Percentiles rank a stretch among this genome's conserved stretches.
Conservation (phyloP, 805 yeast species). For the Nakazawaea laoshanensis region DNA sequence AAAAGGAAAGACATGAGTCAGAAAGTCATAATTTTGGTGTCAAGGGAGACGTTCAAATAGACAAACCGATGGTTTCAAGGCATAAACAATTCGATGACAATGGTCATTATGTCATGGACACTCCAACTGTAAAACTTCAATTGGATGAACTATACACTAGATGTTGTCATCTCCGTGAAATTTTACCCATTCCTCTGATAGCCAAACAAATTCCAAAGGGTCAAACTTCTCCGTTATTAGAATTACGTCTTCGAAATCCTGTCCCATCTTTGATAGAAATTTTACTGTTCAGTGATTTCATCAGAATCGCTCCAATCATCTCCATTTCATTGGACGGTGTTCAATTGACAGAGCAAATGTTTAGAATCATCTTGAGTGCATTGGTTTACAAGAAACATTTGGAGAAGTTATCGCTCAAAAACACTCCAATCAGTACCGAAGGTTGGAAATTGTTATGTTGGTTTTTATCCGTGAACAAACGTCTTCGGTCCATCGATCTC, state of each 20-base stretch:
- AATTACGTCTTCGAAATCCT: slow-evolving; percentile 74
- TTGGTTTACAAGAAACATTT: slow-evolving; percentile 56
- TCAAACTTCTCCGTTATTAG: slow-evolving; percentile 65
- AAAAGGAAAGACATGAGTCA: slow-evolving; percentile 8
- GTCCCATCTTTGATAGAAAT: slow-evolving; percentile 84
- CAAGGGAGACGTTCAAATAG: slow-evolving; percentile 43
- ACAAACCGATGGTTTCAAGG: slow-evolving; percentile 53
- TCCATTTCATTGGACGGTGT: slow-evolving; percentile 77
- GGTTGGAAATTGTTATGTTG: slow-evolving; percentile 80
- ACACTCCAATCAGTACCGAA: slow-evolving; percentile 59
- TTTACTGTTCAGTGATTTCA: slow-evolving; percentile 80
- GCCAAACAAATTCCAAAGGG: slow-evolving; percentile 74
- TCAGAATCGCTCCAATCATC: slow-evolving; percentile 76
- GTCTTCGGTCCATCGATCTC: slow-evolving; percentile 52
- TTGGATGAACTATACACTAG: slow-evolving; percentile 79
- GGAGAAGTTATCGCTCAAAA: slow-evolving; percentile 68
- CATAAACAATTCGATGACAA: slow-evolving; percentile 14
- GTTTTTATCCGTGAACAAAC: slow-evolving; percentile 57
- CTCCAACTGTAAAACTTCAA: slow-evolving; percentile 27
- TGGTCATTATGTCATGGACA: slow-evolving; percentile 20
- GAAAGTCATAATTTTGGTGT: no score
- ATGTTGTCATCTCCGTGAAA: slow-evolving; percentile 89
- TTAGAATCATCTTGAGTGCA: slow-evolving; percentile 63
- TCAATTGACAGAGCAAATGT: slow-evolving; percentile 64
- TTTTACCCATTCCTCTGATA: slow-evolving; percentile 86